A percentile compares a stretch with the other conserved stretches of the same genome.
Conservation (phyloP, 768 basidiomycete genomes). For the Agrocybe praecox region DNA sequence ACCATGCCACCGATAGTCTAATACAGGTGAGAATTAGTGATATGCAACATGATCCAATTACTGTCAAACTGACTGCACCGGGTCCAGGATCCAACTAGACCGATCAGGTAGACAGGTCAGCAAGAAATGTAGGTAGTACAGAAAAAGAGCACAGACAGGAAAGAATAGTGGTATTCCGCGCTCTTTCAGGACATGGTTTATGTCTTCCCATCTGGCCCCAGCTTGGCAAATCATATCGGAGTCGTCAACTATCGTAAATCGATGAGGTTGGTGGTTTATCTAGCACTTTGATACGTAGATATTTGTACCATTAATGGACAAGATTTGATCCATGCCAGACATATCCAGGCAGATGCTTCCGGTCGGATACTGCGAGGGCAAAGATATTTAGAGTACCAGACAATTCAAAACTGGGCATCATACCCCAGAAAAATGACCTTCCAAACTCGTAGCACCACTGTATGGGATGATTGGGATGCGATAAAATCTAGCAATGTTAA, state of each 20-base stretch:
- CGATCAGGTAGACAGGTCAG: not conserved
- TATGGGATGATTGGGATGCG: conserved; percentile 79
- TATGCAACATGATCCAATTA: conserved; percentile 1
- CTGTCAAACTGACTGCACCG: conserved; percentile 48
- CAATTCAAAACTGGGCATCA: conserved; percentile 17
- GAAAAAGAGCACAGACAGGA: conserved; percentile 51
- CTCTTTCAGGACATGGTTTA: conserved; percentile 69
- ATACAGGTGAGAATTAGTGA: not conserved
- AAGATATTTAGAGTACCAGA: not conserved
- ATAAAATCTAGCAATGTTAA: conserved; percentile 75
- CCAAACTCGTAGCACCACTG: conserved; percentile 84
- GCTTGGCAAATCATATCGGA: conserved; percentile 78
- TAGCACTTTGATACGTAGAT: too few species aligned
- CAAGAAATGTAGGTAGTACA: not conserved
- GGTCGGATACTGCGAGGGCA: conserved; percentile 34
- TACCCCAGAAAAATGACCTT: conserved; percentile 85
- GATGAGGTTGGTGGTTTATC: too few species aligned
- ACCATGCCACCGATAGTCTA: conserved; percentile 90
- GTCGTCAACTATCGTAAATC: conserved; percentile 67
- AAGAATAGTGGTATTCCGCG: conserved; percentile 83
- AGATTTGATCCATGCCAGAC: conserved; percentile 79
- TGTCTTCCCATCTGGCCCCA: conserved; percentile 78
- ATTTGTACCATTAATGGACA: conserved; percentile 70
- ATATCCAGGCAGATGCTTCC: conserved; percentile 86
- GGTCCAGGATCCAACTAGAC: conserved; percentile 71